A percentile compares a stretch with the other conserved stretches of the same genome.
These are phyloP conservation scores for Lindgomyces ingoldianus DNA, from an alignment of 495 filamentous ascomycete species.

Conservation along the genomic window DNA sequence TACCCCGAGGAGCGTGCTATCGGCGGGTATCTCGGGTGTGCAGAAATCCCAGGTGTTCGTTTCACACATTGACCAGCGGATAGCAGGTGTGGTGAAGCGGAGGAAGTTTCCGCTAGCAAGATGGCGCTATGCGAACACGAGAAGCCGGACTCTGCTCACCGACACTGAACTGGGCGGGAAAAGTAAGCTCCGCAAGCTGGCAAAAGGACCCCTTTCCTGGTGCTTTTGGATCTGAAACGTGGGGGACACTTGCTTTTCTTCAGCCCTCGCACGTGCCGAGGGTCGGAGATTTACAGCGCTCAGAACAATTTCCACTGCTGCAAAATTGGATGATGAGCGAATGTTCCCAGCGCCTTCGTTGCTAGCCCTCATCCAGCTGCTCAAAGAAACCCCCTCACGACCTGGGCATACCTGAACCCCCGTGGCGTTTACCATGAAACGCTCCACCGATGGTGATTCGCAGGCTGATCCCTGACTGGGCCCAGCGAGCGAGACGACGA, in stretches of 20 bases:
- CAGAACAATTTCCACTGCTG: slow-evolving; percentile 2
- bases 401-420: neutral
- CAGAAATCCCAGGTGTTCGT: neutral
- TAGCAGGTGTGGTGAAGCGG: slow-evolving; percentile 15
- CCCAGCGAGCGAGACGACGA: neutral
- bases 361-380: slow-evolving; percentile 1
- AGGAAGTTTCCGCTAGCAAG: slow-evolving; percentile 28
- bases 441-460: slow-evolving; percentile 8
- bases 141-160: neutral
- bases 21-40: slow-evolving; percentile 16
- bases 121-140: neutral
- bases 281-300: slow-evolving; percentile 22
- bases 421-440: slow-evolving; percentile 16
- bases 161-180: neutral
- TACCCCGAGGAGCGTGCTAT: neutral
- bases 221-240: slow-evolving; percentile 20
- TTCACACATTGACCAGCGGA: neutral
- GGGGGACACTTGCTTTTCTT: slow-evolving; percentile 26
- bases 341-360: neutral
- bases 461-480: neutral
- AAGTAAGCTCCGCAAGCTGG: neutral
- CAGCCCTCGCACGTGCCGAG: slow-evolving; percentile 24
- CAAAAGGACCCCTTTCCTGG: slow-evolving; percentile 6
- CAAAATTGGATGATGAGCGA: neutral
- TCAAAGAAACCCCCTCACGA: neutral